Conservation (phyloP, 2,329 filamentous ascomycete species). For the Periconia sp. region DNA sequence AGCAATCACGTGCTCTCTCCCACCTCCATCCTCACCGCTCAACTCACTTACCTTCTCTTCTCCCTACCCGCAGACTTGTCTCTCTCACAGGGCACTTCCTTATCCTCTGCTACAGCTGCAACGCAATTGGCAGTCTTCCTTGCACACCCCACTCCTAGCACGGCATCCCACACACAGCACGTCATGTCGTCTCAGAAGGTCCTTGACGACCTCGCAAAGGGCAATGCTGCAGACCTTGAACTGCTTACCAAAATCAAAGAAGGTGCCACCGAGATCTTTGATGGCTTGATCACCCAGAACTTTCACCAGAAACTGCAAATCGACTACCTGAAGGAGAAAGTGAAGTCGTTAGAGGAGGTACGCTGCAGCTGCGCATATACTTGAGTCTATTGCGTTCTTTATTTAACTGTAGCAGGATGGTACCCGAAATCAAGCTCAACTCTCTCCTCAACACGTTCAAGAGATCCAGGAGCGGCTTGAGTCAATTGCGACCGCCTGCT, state of each 20-base stretch:
- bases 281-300: not conserved
- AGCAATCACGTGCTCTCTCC: not conserved
- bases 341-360: not conserved
- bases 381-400: too few species aligned
- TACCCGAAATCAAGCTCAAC: too few species aligned
- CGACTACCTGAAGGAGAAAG: not conserved
- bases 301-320: not conserved
- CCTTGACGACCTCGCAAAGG: not conserved
- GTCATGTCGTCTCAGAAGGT: not conserved
- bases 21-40: not conserved
- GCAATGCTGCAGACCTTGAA: not conserved
- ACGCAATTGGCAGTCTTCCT: not conserved
- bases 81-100: too few species aligned
- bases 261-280: not conserved
- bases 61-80: too few species aligned
- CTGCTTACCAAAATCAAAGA: not conserved
- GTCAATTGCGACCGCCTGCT: too few species aligned
- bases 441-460: too few species aligned
- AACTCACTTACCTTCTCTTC: not conserved
- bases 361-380: not conserved
- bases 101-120: not conserved
- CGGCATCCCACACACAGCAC: not conserved
- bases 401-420: too few species aligned
- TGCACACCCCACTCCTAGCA: not conserved
- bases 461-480: too few species aligned